phyloP scores from a whole-genome alignment of 768 basidiomycete genomes.

The Auriscalpium vulgare region DNA sequence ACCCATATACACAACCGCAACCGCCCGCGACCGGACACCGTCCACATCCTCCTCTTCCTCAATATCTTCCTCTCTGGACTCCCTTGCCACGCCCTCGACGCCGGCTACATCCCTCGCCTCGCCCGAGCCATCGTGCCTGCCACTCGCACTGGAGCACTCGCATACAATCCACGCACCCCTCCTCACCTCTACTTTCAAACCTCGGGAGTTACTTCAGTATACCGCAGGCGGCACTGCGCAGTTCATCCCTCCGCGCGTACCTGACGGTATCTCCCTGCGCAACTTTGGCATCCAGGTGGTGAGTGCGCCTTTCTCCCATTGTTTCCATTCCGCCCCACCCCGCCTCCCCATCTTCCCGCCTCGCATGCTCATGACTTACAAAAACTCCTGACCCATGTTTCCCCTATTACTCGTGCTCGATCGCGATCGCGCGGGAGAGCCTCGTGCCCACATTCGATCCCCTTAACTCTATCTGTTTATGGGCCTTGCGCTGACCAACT shows the following conservation, averaged over 20 bases:
- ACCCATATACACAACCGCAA: constrained; percentile 14
- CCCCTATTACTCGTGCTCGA: background rate
- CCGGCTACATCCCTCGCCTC: constrained; percentile 16
- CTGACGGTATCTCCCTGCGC: constrained; percentile 74
- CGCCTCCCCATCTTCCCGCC: background rate
- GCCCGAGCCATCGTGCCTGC: constrained; percentile 11
- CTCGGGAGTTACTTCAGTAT: constrained; percentile 28
- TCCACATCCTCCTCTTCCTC: constrained; percentile 24
- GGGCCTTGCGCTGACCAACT: background rate
- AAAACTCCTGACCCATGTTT: background rate
- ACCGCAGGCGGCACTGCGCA: constrained; percentile 41
- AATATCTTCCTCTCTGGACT: constrained; percentile 16
- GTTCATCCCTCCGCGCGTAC: constrained; percentile 64
- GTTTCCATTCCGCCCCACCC: background rate
- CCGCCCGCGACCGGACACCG: constrained; percentile 23
- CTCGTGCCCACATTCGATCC: background rate
- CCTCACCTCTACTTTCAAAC: constrained; percentile 23
- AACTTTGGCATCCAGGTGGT: constrained; percentile 90
- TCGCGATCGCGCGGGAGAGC: no score
- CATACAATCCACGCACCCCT: constrained; percentile 12
- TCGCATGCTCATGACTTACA: background rate
- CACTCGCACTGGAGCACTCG: constrained; percentile 11
- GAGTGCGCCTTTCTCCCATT: constrained; percentile 27
- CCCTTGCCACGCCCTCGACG: constrained; percentile 10
- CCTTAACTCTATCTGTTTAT: background rate